phyloP scores from a whole-genome alignment of 2,329 filamentous ascomycete genomes.

The Diaporthe capsici region DNA sequence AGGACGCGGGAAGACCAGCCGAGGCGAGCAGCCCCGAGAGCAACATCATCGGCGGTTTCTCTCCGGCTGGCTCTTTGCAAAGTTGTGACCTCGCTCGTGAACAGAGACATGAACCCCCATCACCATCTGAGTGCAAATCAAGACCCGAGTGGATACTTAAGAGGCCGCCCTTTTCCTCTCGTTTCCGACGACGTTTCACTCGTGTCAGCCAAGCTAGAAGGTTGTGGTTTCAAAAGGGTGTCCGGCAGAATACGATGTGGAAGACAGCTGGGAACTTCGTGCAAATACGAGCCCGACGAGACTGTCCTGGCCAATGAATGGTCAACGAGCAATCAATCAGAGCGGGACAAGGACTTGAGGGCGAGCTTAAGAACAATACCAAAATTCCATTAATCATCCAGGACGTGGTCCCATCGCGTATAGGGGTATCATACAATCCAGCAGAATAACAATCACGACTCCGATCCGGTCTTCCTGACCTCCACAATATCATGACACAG shows the following conservation, averaged over 20 bases:
- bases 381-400: neutral
- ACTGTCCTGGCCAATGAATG: neutral
- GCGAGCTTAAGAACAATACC: neutral
- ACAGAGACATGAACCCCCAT: too few relatives aligned
- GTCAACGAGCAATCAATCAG: neutral
- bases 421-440: conserved; percentile 28
- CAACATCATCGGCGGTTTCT: too few relatives aligned
- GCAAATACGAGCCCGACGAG: neutral
- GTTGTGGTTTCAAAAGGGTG: too few relatives aligned
- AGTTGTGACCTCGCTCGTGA: too few relatives aligned
- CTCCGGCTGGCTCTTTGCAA: accelerated
- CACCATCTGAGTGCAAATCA: too few relatives aligned
- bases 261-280: too few relatives aligned
- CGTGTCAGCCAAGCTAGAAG: too few relatives aligned
- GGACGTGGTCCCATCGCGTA: neutral
- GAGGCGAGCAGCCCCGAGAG: neutral
- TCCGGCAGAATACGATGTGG: too few relatives aligned
- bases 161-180: too few relatives aligned
- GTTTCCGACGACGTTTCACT: too few relatives aligned
- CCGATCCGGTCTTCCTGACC: conserved; percentile 41
- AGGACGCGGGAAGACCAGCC: neutral
- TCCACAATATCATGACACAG: conserved; percentile 63
- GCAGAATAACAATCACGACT: neutral
- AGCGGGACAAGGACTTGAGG: too few relatives aligned
- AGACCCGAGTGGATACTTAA: too few relatives aligned